Evolutionary conservation across 306 rosid genomes (phyloP).

Genomic region (Hippophae rhamnoides): DNA sequence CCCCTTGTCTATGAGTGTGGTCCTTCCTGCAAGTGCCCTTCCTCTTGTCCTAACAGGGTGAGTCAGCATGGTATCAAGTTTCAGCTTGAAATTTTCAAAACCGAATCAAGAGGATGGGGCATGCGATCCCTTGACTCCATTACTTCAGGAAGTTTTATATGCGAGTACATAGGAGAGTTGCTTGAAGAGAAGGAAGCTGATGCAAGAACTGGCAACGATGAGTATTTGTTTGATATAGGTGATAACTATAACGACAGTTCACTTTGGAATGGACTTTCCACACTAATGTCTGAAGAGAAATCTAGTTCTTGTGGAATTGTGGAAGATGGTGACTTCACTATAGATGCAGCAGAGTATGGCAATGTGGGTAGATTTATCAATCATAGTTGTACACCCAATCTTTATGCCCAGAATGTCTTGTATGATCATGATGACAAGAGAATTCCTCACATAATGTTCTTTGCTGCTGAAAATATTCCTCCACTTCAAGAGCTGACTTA

Average conservation of each 20-base stretch:
- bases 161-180: constrained; percentile 88
- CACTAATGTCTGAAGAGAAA: constrained; percentile 46
- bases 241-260: constrained; percentile 38
- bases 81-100: constrained; percentile 84
- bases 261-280: constrained; percentile 67
- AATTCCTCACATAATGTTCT: constrained; percentile 87
- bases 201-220: constrained; percentile 69
- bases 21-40: constrained; percentile 65
- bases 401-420: constrained; percentile 81
- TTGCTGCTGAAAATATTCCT: constrained; percentile 93
- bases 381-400: constrained; percentile 94
- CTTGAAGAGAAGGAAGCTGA: constrained; percentile 87
- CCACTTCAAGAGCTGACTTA: constrained; percentile 77
- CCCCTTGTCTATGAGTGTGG: constrained; percentile 88
- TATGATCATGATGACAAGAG: constrained; percentile 75
- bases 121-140: constrained; percentile 84
- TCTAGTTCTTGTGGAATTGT: constrained; percentile 36
- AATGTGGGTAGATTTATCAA: constrained; percentile 88
- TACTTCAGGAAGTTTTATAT: constrained; percentile 84
- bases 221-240: constrained; percentile 88
- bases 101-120: constrained; percentile 82
- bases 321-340: constrained; percentile 61
- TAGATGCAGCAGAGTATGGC: constrained; percentile 69
- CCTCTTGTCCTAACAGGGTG: constrained; percentile 73
- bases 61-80: constrained; percentile 69